Evolutionary conservation across 2,329 filamentous ascomycete species (phyloP).

Genomic region (Xylariaceae sp.): DNA sequence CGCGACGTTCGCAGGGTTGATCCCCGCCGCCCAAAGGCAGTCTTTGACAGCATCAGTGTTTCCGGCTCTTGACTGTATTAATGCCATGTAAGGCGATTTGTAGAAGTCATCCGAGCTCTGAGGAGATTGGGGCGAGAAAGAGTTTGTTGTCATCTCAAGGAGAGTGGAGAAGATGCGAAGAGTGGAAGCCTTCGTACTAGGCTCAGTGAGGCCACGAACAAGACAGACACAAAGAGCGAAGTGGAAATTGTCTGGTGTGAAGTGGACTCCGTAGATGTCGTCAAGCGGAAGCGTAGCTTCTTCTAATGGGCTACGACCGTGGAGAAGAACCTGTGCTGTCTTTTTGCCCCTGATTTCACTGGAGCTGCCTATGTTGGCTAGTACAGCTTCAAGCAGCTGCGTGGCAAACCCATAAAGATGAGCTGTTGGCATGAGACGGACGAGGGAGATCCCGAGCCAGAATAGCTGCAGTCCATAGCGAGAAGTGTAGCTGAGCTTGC

Average conservation of each 20-base stretch:
- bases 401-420: conserved; percentile 65
- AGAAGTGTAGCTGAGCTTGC: conserved; percentile 63
- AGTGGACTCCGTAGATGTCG: conserved; percentile 64
- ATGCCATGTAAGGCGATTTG: conserved; percentile 57
- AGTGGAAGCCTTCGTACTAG: conserved; percentile 56
- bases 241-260: conserved; percentile 63
- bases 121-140: conserved; percentile 30
- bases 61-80: conserved; percentile 57
- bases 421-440: conserved; percentile 58
- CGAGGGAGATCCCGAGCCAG: conserved; percentile 66
- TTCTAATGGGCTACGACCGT: conserved; percentile 59
- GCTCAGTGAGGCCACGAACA: conserved; percentile 62
- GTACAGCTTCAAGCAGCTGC: conserved; percentile 61
- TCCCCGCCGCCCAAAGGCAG: conserved; percentile 58
- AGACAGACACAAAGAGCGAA: conserved; percentile 65
- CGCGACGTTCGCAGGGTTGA: conserved; percentile 44
- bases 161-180: conserved; percentile 62
- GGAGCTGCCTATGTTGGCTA: conserved; percentile 62
- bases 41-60: conserved; percentile 61
- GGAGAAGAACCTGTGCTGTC: conserved; percentile 59
- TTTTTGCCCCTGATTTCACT: conserved; percentile 58
- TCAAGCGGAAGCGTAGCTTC: conserved; percentile 62
- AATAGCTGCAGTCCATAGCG: conserved; percentile 68
- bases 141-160: conserved; percentile 49
- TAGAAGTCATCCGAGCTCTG: conserved; percentile 34